Evolutionary conservation across 192 early-diverging fungal species (phyloP), one percentile per base, ranked within the genome.

Genomic region (Coemansia sp.): DNA sequence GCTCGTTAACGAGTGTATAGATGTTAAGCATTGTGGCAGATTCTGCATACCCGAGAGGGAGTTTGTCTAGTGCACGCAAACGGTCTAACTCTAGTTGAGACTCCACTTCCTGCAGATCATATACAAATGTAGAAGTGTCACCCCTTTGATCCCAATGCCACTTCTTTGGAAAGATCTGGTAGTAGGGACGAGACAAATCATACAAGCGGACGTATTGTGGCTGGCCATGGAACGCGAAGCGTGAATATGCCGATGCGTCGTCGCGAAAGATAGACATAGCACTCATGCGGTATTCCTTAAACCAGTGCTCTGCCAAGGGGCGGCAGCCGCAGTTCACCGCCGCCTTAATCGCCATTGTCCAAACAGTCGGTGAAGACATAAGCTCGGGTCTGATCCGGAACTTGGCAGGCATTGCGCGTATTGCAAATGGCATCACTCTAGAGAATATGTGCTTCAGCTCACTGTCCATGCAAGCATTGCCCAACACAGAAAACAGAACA

Each of bases 241-340:
- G 67, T 9, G 74, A 76, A 56, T 70, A 81, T 12, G 74, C 64
- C 43, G 79, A 81, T 39, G 70, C 63, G 21, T 68, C 68, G 16
- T 76, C 74, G 49, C 79, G 79, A 67, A 81, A 76, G 16, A 76
- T 18, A 6, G 79, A 68, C 79, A 81, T 81, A 6, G 74, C 74
- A 50, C 74, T 76, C 79, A 81, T 81, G 11, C 79, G 79, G 60
- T 81, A 81, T 61, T 76, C 74, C 26, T 64, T 76, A 16, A 81
- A 73, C 79, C 79, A 81, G 52, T 68, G 63, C 45, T 76, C 68
- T 0, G 79, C 70, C 48, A 81, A 57, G 6, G 59, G 48, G 12
- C 50, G 40, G n/a, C 72, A 70, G 19, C 68, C 62, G 21, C 66
- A 66, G 15, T 52, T 49, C 4, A 48, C 38, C 4, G 79, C 79